These are phyloP conservation scores for Groenewaldozyma sp. DNA, from an alignment of 1,139 yeast species.

Conservation along the genomic window DNA sequence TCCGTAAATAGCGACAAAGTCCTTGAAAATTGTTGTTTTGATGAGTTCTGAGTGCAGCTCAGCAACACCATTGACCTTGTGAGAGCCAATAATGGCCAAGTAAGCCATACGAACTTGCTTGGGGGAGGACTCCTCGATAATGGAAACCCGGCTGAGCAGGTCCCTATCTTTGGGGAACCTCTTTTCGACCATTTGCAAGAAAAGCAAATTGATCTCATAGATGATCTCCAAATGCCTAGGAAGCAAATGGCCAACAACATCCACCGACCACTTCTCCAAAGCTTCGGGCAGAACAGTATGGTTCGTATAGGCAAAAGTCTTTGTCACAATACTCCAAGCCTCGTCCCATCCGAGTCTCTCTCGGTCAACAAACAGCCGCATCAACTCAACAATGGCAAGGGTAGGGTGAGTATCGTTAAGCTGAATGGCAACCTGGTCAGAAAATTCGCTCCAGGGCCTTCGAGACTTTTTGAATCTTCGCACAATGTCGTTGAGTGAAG, in stretches of 20 bases:
- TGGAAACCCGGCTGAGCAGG: conserved; percentile 60
- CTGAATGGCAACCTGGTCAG: conserved; percentile 85
- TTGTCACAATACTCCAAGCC: conserved; percentile 79
- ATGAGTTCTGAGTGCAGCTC: conserved; percentile 89
- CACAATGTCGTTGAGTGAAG: conserved; percentile 82
- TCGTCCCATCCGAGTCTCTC: conserved; percentile 73
- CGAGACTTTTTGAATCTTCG: conserved; percentile 80
- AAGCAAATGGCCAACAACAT: conserved; percentile 61
- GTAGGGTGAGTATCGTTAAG: conserved; percentile 95
- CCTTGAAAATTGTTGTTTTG: conserved; percentile 81
- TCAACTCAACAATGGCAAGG: conserved; percentile 80
- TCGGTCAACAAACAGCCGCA: conserved; percentile 74
- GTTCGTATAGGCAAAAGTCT: conserved; percentile 85
- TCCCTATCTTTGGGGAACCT: conserved; percentile 62
- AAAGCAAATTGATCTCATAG: conserved; percentile 74
- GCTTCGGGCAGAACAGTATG: conserved; percentile 96
- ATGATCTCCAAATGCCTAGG: conserved; percentile 92
- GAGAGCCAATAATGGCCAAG: conserved; percentile 86
- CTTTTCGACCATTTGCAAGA: conserved; percentile 67
- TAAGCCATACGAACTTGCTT: conserved; percentile 89
- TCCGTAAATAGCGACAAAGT: conserved; percentile 78
- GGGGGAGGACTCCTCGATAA: conserved; percentile 72
- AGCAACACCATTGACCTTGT: conserved; percentile 92
- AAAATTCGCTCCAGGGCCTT: conserved; percentile 72
- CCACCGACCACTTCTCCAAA: conserved; percentile 91